Evolutionary conservation across 495 filamentous ascomycete genomes (phyloP).

Genomic region (Viridothelium virens): DNA sequence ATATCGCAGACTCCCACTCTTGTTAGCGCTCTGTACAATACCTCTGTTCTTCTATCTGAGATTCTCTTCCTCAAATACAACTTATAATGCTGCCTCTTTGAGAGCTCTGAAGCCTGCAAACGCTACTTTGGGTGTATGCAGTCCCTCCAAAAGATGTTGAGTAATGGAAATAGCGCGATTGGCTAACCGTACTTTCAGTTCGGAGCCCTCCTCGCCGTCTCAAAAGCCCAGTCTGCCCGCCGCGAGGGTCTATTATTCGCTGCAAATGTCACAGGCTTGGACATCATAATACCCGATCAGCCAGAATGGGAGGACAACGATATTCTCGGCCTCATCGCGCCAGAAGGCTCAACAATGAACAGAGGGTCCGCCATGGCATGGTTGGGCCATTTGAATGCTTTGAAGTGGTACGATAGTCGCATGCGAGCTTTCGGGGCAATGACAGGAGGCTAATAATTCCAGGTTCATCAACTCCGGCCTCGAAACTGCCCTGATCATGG

Average conservation of each 20-base stretch:
- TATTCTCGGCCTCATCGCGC: constrained; percentile 21
- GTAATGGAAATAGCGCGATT: background rate
- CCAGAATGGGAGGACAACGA: constrained; percentile 34
- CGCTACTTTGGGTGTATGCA: constrained; percentile 22
- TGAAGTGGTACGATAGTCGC: constrained; percentile 24
- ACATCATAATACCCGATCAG: constrained; percentile 32
- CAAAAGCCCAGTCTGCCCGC: constrained; percentile 25
- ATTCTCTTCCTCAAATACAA: background rate
- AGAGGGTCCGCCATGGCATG: constrained; percentile 30
- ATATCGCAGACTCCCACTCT: constrained; percentile 2
- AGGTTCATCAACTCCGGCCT: constrained; percentile 38
- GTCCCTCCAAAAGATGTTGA: background rate
- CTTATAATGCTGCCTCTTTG: background rate
- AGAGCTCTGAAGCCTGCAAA: constrained; percentile 18
- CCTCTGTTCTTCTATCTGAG: background rate
- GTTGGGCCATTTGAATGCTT: constrained; percentile 33
- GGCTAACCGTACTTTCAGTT: constrained; percentile 22
- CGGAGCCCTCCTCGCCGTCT: constrained; percentile 33
- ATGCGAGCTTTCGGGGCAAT: background rate
- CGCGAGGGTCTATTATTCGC: constrained; percentile 27
- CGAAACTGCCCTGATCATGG: constrained; percentile 41
- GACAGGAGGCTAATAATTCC: no score
- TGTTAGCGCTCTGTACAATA: constrained; percentile 7
- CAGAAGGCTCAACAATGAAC: constrained; percentile 19
- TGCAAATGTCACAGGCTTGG: constrained; percentile 34